Conservation (phyloP, 805 yeast genomes). For the Debaryomyces prosopidis region DNA sequence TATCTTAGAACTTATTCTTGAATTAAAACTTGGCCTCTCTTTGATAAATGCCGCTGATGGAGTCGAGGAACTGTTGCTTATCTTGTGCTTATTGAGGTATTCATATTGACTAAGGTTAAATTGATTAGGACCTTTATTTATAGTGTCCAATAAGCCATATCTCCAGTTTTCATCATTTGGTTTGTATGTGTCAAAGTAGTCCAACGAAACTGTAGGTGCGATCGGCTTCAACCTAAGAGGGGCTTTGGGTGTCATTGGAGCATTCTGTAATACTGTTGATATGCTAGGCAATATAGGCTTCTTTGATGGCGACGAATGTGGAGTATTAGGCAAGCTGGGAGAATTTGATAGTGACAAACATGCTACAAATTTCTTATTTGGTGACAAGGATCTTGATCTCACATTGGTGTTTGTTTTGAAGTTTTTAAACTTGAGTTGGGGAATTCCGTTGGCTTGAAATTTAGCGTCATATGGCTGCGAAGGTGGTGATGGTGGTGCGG, state of each 20-base stretch:
- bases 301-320: slow-evolving; percentile 12
- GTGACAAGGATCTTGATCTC: slow-evolving; percentile 30
- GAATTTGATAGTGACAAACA: slow-evolving; percentile 21
- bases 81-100: slow-evolving; percentile 23
- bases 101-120: slow-evolving; percentile 29
- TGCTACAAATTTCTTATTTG: slow-evolving; percentile 16
- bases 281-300: slow-evolving; percentile 34
- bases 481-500: slow-evolving; percentile 50
- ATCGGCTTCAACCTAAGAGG: slow-evolving; percentile 29
- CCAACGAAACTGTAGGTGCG: slow-evolving; percentile 43
- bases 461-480: slow-evolving; percentile 10
- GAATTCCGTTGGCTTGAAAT: background rate
- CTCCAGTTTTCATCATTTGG: slow-evolving; percentile 48
- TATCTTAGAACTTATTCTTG: slow-evolving; percentile 24
- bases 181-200: slow-evolving; percentile 45
- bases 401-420: slow-evolving; percentile 2
- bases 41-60: slow-evolving; percentile 6
- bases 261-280: slow-evolving; percentile 28
- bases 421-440: background rate
- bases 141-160: slow-evolving; percentile 38
- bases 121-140: slow-evolving; percentile 24
- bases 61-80: background rate
- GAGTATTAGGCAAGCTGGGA: slow-evolving; percentile 17
- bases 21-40: slow-evolving; percentile 36
- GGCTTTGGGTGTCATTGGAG: slow-evolving; percentile 16